Evolutionary conservation across 768 basidiomycete genomes (phyloP).

Genomic region (Udeniomyces megalosporus): DNA sequence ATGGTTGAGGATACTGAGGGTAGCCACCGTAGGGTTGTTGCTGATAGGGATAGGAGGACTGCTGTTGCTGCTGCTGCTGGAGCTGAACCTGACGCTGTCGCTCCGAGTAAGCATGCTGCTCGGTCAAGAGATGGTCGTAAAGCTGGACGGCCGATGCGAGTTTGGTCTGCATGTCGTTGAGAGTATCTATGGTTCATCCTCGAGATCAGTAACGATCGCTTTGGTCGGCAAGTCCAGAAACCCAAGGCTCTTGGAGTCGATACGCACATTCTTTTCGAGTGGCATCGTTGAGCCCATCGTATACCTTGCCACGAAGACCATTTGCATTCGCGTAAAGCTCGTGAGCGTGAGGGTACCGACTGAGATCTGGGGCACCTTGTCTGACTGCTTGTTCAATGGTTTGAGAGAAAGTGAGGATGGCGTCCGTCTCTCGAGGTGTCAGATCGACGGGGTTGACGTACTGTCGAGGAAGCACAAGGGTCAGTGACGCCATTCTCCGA

Average conservation of each 20-base stretch:
- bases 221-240: too few species aligned
- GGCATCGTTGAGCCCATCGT: slow-evolving; percentile 66
- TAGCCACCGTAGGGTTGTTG: background rate
- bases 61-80: slow-evolving; percentile 23
- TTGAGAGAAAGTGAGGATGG: slow-evolving; percentile 77
- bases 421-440: slow-evolving; percentile 46
- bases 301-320: slow-evolving; percentile 60
- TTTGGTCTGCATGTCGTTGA: slow-evolving; percentile 89
- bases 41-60: slow-evolving; percentile 4
- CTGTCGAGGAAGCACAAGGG: slow-evolving; percentile 5
- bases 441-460: slow-evolving; percentile 7
- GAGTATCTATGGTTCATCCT: slow-evolving; percentile 41
- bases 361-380: slow-evolving; percentile 59
- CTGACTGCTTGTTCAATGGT: slow-evolving; percentile 65
- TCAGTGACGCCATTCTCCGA: too few species aligned
- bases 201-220: too few species aligned
- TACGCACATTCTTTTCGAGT: slow-evolving; percentile 64
- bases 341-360: slow-evolving; percentile 65
- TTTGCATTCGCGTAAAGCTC: slow-evolving; percentile 73
- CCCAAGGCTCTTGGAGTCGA: too few species aligned
- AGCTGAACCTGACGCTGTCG: slow-evolving; percentile 15
- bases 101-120: slow-evolving; percentile 41
- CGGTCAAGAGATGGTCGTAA: slow-evolving; percentile 74
- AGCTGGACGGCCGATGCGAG: slow-evolving; percentile 78
- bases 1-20: background rate